Base-by-base conservation (phyloP, 352 stramenopile species). In the Globisporangium yorkense region DNA sequence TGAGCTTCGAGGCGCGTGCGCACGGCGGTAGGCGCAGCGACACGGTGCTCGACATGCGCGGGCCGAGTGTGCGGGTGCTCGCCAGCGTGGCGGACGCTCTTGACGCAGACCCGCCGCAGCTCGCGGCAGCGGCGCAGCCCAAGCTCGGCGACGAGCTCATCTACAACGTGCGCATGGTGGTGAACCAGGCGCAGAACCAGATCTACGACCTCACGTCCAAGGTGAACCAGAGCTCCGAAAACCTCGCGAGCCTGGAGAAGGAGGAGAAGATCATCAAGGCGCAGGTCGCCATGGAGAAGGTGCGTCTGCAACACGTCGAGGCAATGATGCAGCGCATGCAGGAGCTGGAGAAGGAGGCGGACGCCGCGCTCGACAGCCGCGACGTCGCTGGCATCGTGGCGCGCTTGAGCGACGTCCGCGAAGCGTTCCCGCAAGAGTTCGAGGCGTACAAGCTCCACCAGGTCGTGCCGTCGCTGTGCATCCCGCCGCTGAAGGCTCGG, bases 71-170 rank as follows among this genome's bases (percentile, higher is more conserved):
- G 4, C 80, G 86, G 40, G 79, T 95, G 20, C 70, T 92, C 8
- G 72, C 74, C 2, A 67, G 84, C 21, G 66, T 96, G 29, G 80
- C 74, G 6, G 82, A 79, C 27, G 80, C 74, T 13, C 93, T 92
- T 62, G 69, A 84, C 35, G 71, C 79, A 3, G 68, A 77, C 46
- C 31, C 63, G 16, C 73, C 73, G 27, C 65, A 69, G 16, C 29
- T 85, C 0, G 68, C 88, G 51, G 67, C 65, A 2, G 67, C 67
- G 12, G 35, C 35, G 2, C 76, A 66, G 54, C 86, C 87, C 0
- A 93, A 93, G 62, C 63, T 97, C 6, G 89, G 89, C 2, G 84
- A 96, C 50, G 89, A 97, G 68, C 71, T 97, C 21, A 88, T 97
- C 63, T 93, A 96, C 66, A 97, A 97, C 56, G 81, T 97, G 15